Percentiles rank a stretch among this genome's conserved stretches.
Evolutionary conservation across 2,329 filamentous ascomycete genomes (phyloP).

Genomic region (Verticillium dahliae): DNA sequence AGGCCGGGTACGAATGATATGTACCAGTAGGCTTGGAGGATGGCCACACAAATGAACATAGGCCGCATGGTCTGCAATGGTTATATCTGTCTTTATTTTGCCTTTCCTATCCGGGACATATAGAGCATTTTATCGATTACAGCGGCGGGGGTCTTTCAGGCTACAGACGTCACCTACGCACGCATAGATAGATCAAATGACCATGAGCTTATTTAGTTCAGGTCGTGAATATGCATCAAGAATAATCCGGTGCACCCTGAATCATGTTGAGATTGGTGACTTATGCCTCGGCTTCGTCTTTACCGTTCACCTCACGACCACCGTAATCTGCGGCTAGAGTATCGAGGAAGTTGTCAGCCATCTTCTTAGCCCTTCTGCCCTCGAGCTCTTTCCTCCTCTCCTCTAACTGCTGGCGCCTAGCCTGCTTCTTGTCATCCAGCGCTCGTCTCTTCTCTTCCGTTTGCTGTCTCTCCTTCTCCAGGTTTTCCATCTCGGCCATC

Average conservation of each 20-base stretch:
- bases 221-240: background rate
- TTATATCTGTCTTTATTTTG: background rate
- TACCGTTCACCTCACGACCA: background rate
- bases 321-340: constrained; percentile 30
- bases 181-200: background rate
- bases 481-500: constrained; percentile 64
- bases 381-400: constrained; percentile 56
- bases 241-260: too few species aligned
- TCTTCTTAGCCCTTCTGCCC: constrained; percentile 53
- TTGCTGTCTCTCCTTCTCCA: constrained; percentile 60
- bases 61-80: background rate
- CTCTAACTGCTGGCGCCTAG: constrained; percentile 58
- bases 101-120: background rate
- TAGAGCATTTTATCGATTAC: background rate
- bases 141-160: background rate
- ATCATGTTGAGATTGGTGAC: too few species aligned
- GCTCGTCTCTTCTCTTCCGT: constrained; percentile 59
- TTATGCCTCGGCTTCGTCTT: background rate
- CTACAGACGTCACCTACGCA: background rate
- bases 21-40: background rate
- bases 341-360: constrained; percentile 68
- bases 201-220: background rate
- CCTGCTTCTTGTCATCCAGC: constrained; percentile 50
- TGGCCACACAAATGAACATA: background rate
- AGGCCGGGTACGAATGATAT: background rate